Percentiles rank a stretch among this genome's conserved stretches.
Evolutionary conservation across 148 eudicot genomes (phyloP).

Genomic region (Oxyria digyna): DNA sequence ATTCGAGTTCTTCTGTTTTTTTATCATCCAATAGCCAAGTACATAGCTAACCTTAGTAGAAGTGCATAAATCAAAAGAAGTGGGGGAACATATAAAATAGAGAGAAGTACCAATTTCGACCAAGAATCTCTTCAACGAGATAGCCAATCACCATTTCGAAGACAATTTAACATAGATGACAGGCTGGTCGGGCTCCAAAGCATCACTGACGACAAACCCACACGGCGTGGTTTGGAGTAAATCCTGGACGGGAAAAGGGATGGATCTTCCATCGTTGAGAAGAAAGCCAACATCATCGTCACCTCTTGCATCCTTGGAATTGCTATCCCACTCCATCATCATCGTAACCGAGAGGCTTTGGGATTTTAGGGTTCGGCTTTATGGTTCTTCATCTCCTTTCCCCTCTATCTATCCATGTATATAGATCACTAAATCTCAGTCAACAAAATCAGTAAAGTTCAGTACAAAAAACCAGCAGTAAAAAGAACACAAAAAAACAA

Average conservation of each 20-base stretch:
- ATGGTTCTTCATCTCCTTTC: no score
- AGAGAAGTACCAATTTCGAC: slow-evolving; percentile 63
- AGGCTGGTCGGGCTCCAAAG: slow-evolving; percentile 71
- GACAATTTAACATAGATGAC: slow-evolving; percentile 74
- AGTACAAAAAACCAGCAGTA: no score
- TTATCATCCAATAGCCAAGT: neutral
- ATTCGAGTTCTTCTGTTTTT: neutral
- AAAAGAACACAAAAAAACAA: no score
- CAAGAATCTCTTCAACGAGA: slow-evolving; percentile 86
- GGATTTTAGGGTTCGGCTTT: no score
- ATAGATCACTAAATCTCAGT: no score
- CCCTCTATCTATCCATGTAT: no score
- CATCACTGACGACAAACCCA: slow-evolving; percentile 81
- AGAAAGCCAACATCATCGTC: slow-evolving; percentile 58
- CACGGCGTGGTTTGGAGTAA: slow-evolving; percentile 71
- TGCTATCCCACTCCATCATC: slow-evolving; percentile 93
- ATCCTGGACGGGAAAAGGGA: slow-evolving; percentile 57
- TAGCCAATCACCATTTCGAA: slow-evolving; percentile 85
- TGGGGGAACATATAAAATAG: neutral
- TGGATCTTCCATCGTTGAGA: slow-evolving; percentile 45
- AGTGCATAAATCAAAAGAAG: neutral
- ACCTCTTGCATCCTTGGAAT: slow-evolving; percentile 47
- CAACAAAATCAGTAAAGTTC: no score
- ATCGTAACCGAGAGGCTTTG: no score
- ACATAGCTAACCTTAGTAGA: neutral